Conservation (phyloP, 257 asterid genomes). For the Anisodus tanguticus region DNA sequence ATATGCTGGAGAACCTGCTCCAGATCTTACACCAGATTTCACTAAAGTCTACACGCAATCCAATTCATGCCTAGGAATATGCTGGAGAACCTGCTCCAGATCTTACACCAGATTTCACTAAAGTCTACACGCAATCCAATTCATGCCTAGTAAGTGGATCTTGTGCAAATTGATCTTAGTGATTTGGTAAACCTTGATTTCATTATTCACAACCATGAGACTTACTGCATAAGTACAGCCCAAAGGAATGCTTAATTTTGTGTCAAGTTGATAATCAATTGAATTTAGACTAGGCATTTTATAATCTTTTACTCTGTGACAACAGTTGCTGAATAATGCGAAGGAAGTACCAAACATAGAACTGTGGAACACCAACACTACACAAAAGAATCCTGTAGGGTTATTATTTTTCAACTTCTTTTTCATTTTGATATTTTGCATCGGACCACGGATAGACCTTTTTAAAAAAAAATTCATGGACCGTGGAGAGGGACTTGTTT, state of each 20-base stretch:
- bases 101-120: constrained; percentile 51
- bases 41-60: constrained; percentile 47
- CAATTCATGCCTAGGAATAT: constrained; percentile 44
- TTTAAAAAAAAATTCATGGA: neutral
- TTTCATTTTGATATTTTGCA: constrained; percentile 5
- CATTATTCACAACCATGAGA: neutral
- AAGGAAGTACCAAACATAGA: neutral
- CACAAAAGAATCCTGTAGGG: neutral
- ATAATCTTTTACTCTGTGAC: neutral
- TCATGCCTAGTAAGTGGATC: constrained; percentile 46
- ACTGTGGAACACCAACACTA: neutral
- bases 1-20: constrained; percentile 53
- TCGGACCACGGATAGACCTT: neutral
- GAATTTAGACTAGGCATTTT: constrained; percentile 9
- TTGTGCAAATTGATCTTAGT: constrained; percentile 15
- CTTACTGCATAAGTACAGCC: neutral
- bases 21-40: constrained; percentile 52
- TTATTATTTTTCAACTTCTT: neutral
- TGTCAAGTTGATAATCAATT: neutral
- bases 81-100: constrained; percentile 55
- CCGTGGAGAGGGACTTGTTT: neutral
- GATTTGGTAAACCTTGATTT: neutral
- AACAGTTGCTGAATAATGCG: constrained; percentile 3
- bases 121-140: constrained; percentile 46
- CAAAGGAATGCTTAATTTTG: neutral